Evolutionary conservation across 2,329 filamentous ascomycete species (phyloP).

Genomic region (Grosmannia penicillata): DNA sequence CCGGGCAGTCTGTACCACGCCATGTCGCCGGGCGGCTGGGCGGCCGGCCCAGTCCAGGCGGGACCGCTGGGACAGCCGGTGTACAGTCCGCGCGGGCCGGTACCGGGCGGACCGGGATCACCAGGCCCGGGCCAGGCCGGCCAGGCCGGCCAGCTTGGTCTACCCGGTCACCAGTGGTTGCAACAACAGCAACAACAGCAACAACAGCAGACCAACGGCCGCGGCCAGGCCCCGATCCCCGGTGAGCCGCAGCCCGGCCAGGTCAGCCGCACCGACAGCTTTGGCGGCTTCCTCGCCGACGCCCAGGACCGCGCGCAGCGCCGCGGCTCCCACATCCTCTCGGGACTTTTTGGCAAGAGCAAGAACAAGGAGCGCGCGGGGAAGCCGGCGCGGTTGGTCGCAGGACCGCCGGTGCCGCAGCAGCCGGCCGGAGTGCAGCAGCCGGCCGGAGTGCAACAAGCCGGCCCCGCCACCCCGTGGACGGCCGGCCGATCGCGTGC

Average conservation of each 20-base stretch:
- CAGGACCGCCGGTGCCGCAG: not conserved
- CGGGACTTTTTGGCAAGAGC: constrained; percentile 7
- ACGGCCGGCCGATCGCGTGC: constrained; percentile 1
- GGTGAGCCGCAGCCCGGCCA: not conserved
- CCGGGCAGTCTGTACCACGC: too few species aligned
- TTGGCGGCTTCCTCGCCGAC: constrained; percentile 3
- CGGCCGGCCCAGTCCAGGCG: not conserved
- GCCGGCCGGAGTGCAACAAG: too few species aligned
- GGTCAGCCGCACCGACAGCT: constrained; percentile 4
- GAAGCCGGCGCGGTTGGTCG: not conserved
- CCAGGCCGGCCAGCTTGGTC: not conserved
- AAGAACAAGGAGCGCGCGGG: constrained; percentile 4
- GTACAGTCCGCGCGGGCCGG: too few species aligned
- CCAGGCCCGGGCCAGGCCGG: not conserved
- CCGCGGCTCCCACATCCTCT: constrained; percentile 3
- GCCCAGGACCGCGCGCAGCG: not conserved
- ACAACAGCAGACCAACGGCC: not conserved
- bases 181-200: not conserved
- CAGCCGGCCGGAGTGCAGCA: not conserved
- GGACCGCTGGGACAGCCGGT: not conserved
- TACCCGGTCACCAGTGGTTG: not conserved
- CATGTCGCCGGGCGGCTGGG: too few species aligned
- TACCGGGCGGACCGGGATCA: too few species aligned
- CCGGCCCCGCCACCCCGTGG: too few species aligned
- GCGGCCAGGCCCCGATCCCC: not conserved